phyloP scores from a whole-genome alignment of 1,284 basidiomycete genomes.

The Tilletia caries region DNA sequence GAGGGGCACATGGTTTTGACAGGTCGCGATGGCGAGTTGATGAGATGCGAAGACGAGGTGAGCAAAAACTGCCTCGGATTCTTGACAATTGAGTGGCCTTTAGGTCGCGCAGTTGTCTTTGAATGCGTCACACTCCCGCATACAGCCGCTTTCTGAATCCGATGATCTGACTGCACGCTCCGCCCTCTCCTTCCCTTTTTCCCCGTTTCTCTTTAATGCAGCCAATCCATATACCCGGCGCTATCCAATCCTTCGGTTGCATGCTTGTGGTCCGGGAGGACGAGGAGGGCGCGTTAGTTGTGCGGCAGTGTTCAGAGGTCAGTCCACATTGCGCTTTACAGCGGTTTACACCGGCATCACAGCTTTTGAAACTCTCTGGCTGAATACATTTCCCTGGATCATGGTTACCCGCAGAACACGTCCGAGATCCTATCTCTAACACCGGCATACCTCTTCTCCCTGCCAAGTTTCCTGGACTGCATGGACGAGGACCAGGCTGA shows the following conservation, averaged over 20 bases:
- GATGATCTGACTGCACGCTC: conserved; percentile 22
- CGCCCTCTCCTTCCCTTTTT: conserved; percentile 4
- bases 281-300: conserved; percentile 63
- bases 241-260: conserved; percentile 80
- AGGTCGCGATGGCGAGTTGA: conserved; percentile 68
- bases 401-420: conserved; percentile 63
- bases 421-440: conserved; percentile 70
- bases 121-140: no score
- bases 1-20: conserved; percentile 70
- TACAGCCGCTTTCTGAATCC: no score
- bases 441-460: conserved; percentile 71
- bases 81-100: no score
- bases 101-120: no score
- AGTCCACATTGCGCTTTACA: conserved; percentile 21
- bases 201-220: conserved; percentile 1
- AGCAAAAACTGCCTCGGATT: no score
- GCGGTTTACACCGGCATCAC: no score
- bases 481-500: conserved; percentile 70
- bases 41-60: conserved; percentile 77
- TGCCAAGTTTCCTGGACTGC: conserved; percentile 72
- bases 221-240: conserved; percentile 80
- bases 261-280: conserved; percentile 72
- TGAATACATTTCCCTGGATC: no score
- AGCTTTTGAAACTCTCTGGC: conserved; percentile 24
- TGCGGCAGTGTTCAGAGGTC: conserved; percentile 80